Percentiles rank a stretch among this genome's conserved stretches.
Conservation (phyloP, 2,329 filamentous ascomycete genomes). For the Verticillium dahliae region DNA sequence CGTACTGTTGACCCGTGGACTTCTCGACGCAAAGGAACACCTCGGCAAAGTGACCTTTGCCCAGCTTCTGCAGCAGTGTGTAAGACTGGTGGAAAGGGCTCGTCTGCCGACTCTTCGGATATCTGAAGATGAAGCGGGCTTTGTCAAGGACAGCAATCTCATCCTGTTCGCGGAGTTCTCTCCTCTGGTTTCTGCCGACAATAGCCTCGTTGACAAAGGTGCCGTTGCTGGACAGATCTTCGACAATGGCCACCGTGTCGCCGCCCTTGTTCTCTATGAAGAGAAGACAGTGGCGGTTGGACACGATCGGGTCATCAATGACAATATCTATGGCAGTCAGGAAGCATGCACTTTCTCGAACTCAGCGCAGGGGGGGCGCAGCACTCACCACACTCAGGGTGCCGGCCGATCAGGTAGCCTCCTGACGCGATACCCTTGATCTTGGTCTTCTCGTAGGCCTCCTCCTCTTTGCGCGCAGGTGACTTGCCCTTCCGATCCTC, state of each 20-base stretch:
- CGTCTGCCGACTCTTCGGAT: conserved; percentile 67
- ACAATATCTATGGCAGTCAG: conserved; percentile 52
- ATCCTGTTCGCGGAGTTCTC: conserved; percentile 82
- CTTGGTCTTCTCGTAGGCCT: conserved; percentile 57
- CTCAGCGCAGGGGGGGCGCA: neutral
- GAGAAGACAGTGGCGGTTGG: conserved; percentile 74
- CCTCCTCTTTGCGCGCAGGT: conserved; percentile 46
- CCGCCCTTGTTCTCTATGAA: conserved; percentile 55
- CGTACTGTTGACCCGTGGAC: conserved; percentile 71
- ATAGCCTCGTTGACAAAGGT: conserved; percentile 93
- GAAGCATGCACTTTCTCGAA: neutral
- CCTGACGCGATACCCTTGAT: conserved; percentile 58
- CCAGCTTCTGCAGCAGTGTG: conserved; percentile 74
- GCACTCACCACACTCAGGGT: conserved; percentile 82
- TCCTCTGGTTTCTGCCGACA: conserved; percentile 84
- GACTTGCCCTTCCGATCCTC: conserved; percentile 36
- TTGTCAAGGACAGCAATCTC: conserved; percentile 83
- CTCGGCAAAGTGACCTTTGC: conserved; percentile 91
- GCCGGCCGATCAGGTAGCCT: conserved; percentile 86
- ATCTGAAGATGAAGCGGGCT: conserved; percentile 85
- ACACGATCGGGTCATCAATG: conserved; percentile 72
- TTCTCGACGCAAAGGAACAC: conserved; percentile 90
- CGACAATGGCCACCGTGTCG: conserved; percentile 66
- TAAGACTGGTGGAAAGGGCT: conserved; percentile 85
- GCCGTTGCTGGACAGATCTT: conserved; percentile 92